Conservation (phyloP, 75 land plant species). For the Selaginella tamariscina region DNA sequence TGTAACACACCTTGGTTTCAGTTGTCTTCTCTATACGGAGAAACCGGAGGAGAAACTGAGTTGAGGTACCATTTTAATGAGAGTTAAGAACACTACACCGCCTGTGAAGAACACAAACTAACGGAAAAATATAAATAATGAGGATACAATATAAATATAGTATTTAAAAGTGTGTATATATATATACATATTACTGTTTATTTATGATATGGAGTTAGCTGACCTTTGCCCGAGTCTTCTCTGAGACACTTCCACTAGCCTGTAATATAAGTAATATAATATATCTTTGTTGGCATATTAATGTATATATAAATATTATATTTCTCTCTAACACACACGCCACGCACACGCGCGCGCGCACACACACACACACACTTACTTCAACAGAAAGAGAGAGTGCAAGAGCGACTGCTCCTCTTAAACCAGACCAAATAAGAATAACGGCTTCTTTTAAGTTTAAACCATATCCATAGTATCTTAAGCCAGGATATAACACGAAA, state of each 20-base stretch:
- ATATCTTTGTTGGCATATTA: no score
- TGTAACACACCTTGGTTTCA: conserved; percentile 44
- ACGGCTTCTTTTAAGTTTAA: conserved; percentile 80
- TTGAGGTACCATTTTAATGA: conserved; percentile 82
- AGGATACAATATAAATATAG: no score
- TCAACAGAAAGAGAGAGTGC: conserved; percentile 66
- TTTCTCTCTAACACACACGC: no score
- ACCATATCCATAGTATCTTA: conserved; percentile 83
- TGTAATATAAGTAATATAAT: no score
- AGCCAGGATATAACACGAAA: conserved; percentile 49
- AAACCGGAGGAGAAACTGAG: conserved; percentile 62
- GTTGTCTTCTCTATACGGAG: conserved; percentile 26
- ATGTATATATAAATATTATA: no score
- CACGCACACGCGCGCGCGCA: no score
- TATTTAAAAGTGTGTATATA: no score
- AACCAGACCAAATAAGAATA: conserved; percentile 83
- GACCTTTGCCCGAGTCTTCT: neutral
- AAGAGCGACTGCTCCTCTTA: conserved; percentile 94
- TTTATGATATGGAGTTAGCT: neutral
- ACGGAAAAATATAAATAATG: neutral
- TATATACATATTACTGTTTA: no score
- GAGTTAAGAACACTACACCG: conserved; percentile 85
- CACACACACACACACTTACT: no score
- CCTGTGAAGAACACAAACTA: conserved; percentile 96
- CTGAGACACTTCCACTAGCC: neutral